A percentile compares a stretch with the other conserved stretches of the same genome.
Conservation (phyloP, 1,284 basidiomycete species). For the Ustilago loliicola region DNA sequence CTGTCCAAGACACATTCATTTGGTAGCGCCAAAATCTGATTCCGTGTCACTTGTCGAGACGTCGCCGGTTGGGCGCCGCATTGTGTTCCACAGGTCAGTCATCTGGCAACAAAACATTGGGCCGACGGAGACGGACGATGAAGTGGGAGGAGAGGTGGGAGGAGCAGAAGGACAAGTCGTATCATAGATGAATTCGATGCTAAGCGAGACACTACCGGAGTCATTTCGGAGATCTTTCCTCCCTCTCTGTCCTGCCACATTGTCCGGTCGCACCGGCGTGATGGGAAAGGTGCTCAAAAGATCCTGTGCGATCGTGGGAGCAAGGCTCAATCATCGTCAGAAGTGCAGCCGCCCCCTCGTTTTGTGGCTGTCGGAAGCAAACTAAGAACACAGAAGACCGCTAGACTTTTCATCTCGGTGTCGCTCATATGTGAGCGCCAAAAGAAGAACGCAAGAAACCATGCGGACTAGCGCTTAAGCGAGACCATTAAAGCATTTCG, state of each 20-base stretch:
- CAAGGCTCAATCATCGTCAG: not conserved
- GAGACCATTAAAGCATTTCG: conserved; percentile 9
- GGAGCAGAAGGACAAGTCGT: not conserved
- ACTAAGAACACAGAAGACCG: not conserved
- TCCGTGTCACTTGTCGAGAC: not conserved
- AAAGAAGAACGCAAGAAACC: not conserved
- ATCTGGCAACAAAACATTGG: not conserved
- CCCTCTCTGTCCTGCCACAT: not conserved
- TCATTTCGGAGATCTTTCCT: conserved; percentile 1
- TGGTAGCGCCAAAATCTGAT: not conserved
- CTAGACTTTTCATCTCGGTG: not conserved
- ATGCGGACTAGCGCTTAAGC: conserved; percentile 18
- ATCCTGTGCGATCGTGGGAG: not conserved
- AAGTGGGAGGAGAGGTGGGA: not conserved
- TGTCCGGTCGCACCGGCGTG: not conserved
- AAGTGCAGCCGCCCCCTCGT: conserved; percentile 2
- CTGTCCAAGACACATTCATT: not conserved
- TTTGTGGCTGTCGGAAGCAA: conserved; percentile 1
- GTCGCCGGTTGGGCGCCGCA: not conserved
- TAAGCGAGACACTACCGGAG: conserved; percentile 11
- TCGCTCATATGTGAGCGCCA: conserved; percentile 5
- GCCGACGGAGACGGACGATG: not conserved
- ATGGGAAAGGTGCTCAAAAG: not conserved
- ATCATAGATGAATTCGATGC: not conserved
- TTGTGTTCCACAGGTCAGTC: not conserved